Conservation (phyloP, 768 basidiomycete species). For the Pluteus cervinus region DNA sequence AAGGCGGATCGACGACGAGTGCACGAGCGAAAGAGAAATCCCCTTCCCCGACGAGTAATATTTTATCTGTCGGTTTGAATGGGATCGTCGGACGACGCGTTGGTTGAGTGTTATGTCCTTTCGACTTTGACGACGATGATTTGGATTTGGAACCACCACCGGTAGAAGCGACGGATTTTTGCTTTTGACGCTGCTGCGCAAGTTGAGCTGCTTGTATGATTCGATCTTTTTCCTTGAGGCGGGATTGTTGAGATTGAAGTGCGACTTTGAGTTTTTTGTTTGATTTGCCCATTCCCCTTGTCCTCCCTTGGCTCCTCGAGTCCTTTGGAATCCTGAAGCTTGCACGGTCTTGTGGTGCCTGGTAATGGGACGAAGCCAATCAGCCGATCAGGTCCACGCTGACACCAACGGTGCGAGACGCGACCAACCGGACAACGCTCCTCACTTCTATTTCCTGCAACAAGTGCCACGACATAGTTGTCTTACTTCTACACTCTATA, state of each 20-base stretch:
- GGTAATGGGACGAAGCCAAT: too few species aligned
- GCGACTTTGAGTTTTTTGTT: constrained; percentile 61
- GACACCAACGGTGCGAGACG: too few species aligned
- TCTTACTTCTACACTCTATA: too few species aligned
- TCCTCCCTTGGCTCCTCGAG: too few species aligned
- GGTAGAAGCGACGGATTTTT: constrained; percentile 16
- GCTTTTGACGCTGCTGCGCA: constrained; percentile 41
- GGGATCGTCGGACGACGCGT: constrained; percentile 49
- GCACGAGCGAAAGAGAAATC: constrained; percentile 91
- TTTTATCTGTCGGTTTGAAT: constrained; percentile 56
- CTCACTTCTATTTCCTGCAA: too few species aligned
- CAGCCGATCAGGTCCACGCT: too few species aligned
- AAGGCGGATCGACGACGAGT: constrained; percentile 46
- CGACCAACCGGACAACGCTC: too few species aligned
- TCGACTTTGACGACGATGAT: too few species aligned
- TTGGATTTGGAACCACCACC: too few species aligned
- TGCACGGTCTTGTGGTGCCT: too few species aligned
- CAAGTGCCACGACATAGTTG: too few species aligned
- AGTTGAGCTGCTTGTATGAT: constrained; percentile 43
- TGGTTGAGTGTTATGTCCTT: constrained; percentile 7
- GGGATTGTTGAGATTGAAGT: constrained; percentile 63
- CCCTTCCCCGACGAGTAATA: constrained; percentile 86
- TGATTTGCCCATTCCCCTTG: constrained; percentile 33
- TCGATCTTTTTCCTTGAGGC: constrained; percentile 58
- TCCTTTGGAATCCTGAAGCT: too few species aligned